Conservation (phyloP, 2,329 filamentous ascomycete species). For the Claviceps pazoutovae region DNA sequence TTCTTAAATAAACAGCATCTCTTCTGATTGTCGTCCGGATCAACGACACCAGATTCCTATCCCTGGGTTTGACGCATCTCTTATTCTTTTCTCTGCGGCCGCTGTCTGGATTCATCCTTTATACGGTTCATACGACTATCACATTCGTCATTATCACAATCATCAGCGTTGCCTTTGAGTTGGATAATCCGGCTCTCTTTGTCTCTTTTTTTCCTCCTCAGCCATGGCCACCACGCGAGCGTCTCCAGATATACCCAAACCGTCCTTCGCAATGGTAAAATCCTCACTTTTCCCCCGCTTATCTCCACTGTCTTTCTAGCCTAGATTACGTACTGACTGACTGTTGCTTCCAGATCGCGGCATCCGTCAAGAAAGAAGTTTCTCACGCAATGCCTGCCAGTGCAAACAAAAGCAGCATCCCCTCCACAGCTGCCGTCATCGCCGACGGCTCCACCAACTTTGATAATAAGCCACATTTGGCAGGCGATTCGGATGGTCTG, state of each 20-base stretch:
- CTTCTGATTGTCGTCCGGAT: slow-evolving; percentile 14
- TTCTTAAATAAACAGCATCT: slow-evolving; percentile 15
- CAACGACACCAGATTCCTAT: slow-evolving; percentile 3
- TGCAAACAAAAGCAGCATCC: slow-evolving; percentile 8
- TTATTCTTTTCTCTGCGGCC: neutral
- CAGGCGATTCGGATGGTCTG: slow-evolving; percentile 10
- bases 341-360: slow-evolving; percentile 28
- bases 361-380: slow-evolving; percentile 23
- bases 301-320: neutral
- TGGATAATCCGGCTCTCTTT: slow-evolving; percentile 10
- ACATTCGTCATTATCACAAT: neutral
- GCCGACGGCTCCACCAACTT: slow-evolving; percentile 9
- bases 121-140: neutral
- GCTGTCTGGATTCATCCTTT: slow-evolving; percentile 7
- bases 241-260: slow-evolving; percentile 36
- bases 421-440: slow-evolving; percentile 5
- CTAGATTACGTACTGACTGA: slow-evolving; percentile 2
- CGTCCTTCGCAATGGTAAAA: slow-evolving; percentile 65
- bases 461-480: slow-evolving; percentile 5
- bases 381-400: slow-evolving; percentile 3
- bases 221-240: slow-evolving; percentile 35
- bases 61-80: slow-evolving; percentile 1
- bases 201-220: slow-evolving; percentile 1
- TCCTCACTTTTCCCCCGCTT: neutral
- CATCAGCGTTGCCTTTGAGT: slow-evolving; percentile 9